phyloP scores from a whole-genome alignment of 2,329 filamentous ascomycete species.

The Dothidotthia symphoricarpi region DNA sequence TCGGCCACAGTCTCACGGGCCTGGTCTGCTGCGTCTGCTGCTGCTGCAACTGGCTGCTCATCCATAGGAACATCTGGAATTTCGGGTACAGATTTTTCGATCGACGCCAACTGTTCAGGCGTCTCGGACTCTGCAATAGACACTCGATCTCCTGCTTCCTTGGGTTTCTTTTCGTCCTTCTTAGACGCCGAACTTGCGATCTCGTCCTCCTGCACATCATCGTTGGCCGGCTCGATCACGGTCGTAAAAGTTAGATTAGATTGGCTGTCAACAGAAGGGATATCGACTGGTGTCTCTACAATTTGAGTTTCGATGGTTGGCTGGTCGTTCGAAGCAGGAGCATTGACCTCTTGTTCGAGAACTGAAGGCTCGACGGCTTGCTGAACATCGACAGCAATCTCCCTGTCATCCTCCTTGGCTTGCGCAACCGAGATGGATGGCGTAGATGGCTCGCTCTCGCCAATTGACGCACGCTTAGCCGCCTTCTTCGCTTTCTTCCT shows the following conservation, averaged over 20 bases:
- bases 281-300: background rate
- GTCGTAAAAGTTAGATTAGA: background rate
- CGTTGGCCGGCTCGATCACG: background rate
- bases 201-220: background rate
- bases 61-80: too few species aligned
- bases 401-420: slow-evolving; percentile 3
- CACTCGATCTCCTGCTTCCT: too few species aligned
- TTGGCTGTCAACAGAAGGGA: background rate
- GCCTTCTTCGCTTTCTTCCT: slow-evolving; percentile 16
- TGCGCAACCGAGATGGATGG: slow-evolving; percentile 7
- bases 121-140: too few species aligned
- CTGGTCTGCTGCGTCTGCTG: too few species aligned
- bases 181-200: background rate
- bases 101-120: too few species aligned
- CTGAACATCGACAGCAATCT: background rate
- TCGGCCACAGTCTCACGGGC: too few species aligned
- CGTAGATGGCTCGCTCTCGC: slow-evolving; percentile 7
- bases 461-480: slow-evolving; percentile 12
- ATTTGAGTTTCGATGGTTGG: background rate
- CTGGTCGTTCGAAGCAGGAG: background rate
- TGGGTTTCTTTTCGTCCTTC: background rate
- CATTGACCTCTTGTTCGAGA: background rate
- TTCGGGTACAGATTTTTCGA: too few species aligned
- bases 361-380: background rate
- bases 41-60: too few species aligned